A percentile compares a stretch with the other conserved stretches of the same genome.
Conservation (phyloP, 176 grass and related monocot species). For the Oropetium thomaeum region DNA sequence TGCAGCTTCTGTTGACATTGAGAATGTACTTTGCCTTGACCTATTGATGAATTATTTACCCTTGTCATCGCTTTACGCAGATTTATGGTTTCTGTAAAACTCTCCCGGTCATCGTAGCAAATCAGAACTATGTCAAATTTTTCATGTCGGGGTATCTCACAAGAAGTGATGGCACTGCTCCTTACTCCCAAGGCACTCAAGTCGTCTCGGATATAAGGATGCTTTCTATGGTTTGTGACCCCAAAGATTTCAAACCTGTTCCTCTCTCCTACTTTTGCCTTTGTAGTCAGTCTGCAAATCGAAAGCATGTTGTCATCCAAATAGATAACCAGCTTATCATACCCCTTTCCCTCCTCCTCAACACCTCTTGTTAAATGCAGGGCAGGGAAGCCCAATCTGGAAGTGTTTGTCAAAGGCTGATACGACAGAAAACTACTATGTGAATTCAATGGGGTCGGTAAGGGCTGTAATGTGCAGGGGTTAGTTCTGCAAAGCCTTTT, state of each 20-base stretch:
- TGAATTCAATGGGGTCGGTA: background rate
- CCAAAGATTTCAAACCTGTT: background rate
- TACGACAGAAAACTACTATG: background rate
- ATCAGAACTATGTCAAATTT: constrained; percentile 54
- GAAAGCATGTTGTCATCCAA: constrained; percentile 1
- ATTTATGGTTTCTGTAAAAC: background rate
- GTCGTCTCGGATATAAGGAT: constrained; percentile 30
- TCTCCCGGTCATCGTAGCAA: background rate
- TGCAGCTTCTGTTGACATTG: background rate
- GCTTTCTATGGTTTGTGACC: background rate
- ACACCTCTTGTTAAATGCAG: constrained; percentile 29
- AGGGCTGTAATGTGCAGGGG: background rate
- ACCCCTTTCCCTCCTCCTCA: constrained; percentile 47
- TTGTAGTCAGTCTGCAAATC: constrained; percentile 10
- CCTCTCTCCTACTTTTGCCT: constrained; percentile 10
- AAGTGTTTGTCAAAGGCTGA: constrained; percentile 5
- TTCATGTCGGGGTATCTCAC: constrained; percentile 34
- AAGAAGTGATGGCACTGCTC: constrained; percentile 36
- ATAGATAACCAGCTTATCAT: constrained; percentile 40
- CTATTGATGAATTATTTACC: constrained; percentile 23
- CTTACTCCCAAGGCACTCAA: constrained; percentile 25
- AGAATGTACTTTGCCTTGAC: background rate
- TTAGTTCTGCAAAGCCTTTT: background rate
- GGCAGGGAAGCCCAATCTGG: background rate
- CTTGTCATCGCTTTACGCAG: constrained; percentile 35